Conservation (phyloP, 352 stramenopile species). For the Globisporangium okanoganense region DNA sequence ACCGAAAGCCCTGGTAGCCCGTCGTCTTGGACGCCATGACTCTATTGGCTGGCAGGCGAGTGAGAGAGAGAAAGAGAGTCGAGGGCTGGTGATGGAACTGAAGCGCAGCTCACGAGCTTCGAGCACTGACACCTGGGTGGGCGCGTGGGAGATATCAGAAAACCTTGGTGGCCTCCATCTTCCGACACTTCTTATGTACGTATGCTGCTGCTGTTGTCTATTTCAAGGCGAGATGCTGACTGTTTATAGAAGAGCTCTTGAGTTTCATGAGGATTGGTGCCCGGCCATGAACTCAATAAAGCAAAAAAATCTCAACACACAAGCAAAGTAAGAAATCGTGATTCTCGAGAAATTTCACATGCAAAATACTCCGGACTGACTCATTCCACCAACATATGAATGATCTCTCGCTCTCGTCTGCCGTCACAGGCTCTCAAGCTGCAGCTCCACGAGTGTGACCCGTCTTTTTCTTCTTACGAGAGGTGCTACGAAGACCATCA, state of each 20-base stretch:
- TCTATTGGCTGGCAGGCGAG: neutral
- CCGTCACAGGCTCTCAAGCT: neutral
- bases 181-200: neutral
- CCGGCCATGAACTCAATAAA: no score
- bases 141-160: neutral
- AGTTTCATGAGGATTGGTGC: neutral
- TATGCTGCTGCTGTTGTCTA: neutral
- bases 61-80: neutral
- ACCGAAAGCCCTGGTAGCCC: constrained; percentile 81
- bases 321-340: no score
- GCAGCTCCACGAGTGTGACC: neutral
- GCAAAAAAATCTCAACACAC: no score
- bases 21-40: constrained; percentile 48
- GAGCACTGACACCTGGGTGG: neutral
- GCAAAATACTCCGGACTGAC: no score
- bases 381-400: no score
- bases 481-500: no score
- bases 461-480: neutral
- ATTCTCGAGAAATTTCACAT: no score
- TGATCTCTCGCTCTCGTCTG: neutral
- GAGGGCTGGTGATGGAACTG: neutral
- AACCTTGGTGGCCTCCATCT: neutral
- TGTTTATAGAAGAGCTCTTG: neutral
- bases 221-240: neutral
- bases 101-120: neutral